phyloP scores from a whole-genome alignment of 225 moss, liverwort and hornwort species.

The Polytrichum commune region DNA sequence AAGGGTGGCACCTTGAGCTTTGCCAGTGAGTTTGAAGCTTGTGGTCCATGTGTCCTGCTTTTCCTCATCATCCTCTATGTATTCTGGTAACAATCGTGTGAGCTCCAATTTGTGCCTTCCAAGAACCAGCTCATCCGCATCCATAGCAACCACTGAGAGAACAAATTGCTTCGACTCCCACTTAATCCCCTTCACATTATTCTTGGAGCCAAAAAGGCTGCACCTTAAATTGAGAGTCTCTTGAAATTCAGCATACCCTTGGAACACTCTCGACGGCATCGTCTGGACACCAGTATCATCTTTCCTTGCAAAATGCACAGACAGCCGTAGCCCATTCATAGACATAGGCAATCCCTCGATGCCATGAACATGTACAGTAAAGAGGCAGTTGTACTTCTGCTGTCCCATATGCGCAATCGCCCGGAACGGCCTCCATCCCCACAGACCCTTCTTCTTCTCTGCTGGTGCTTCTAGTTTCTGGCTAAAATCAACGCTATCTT shows the following conservation, averaged over 20 bases:
- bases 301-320: conserved; percentile 75
- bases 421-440: conserved; percentile 96
- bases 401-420: conserved; percentile 88
- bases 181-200: conserved; percentile 69
- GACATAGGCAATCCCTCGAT: conserved; percentile 78
- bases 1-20: conserved; percentile 86
- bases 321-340: conserved; percentile 90
- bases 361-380: conserved; percentile 84
- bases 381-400: conserved; percentile 75
- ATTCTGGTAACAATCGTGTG: conserved; percentile 74
- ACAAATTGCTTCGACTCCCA: conserved; percentile 87
- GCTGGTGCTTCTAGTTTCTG: conserved; percentile 61
- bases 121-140: conserved; percentile 81
- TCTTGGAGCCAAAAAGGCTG: conserved; percentile 77
- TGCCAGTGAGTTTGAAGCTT: conserved; percentile 80
- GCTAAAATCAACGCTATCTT: conserved; percentile 67
- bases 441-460: conserved; percentile 82
- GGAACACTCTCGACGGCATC: conserved; percentile 73
- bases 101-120: conserved; percentile 88
- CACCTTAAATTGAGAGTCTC: conserved; percentile 77
- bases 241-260: conserved; percentile 81
- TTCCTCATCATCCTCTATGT: conserved; percentile 68
- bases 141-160: conserved; percentile 76
- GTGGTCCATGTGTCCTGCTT: conserved; percentile 86
- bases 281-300: conserved; percentile 63